Conservation (phyloP, 2,329 filamentous ascomycete species). For the Lasiodiplodia gonubiensis region DNA sequence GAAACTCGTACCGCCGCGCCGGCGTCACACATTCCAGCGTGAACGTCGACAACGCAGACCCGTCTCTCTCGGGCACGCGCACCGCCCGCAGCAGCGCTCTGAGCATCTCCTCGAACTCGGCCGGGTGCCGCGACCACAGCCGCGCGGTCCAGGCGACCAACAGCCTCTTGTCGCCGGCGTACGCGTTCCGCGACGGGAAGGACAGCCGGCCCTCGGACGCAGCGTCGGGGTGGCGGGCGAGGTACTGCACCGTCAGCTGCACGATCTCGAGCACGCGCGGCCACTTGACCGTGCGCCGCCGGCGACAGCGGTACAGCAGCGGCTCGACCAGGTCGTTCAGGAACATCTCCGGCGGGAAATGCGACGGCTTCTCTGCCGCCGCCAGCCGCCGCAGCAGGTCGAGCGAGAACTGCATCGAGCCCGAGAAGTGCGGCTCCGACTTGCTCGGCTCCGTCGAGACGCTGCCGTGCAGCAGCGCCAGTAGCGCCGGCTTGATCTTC, state of each 20-base stretch:
- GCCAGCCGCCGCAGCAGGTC: not conserved
- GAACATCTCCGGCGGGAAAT: not conserved
- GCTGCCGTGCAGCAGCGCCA: not conserved
- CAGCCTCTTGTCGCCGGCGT: no score
- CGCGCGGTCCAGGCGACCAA: not conserved
- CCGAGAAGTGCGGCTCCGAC: not conserved
- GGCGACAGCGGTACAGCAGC: not conserved
- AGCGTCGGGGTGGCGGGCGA: not conserved
- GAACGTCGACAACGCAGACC: not conserved
- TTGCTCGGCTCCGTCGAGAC: not conserved
- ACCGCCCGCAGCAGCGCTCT: not conserved
- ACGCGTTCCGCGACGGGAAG: no score
- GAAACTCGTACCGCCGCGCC: not conserved
- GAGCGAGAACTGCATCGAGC: not conserved
- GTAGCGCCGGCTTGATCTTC: not conserved
- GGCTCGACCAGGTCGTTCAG: not conserved
- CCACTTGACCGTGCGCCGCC: not conserved
- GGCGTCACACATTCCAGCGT: not conserved
- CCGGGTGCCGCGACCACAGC: not conserved
- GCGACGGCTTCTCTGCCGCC: no score
- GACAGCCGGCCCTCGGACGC: not conserved
- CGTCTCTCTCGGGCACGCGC: no score
- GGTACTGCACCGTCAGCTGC: not conserved
- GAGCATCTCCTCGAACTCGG: not conserved
- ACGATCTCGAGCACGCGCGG: not conserved